These are phyloP conservation scores for Sporothrix euskadiensis DNA, from an alignment of 2,329 filamentous ascomycete genomes.

Conservation along the genomic window DNA sequence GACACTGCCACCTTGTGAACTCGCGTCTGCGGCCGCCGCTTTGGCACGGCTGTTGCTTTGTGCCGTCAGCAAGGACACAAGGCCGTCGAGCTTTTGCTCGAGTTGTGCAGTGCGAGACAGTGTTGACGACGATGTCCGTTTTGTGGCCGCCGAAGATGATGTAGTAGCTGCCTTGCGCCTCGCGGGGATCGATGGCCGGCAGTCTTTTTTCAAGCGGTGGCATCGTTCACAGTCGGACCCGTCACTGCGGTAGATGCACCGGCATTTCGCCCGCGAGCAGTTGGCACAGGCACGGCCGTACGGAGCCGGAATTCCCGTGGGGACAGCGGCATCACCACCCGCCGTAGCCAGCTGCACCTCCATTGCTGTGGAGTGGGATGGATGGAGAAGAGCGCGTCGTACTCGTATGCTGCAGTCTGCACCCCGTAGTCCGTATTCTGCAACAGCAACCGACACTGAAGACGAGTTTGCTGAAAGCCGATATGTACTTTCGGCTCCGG, in stretches of 20 bases:
- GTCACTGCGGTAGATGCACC: constrained; percentile 45
- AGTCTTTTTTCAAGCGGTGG: constrained; percentile 50
- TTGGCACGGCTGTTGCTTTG: constrained; percentile 34
- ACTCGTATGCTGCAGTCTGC: neutral
- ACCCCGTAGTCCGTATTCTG: too few relatives aligned
- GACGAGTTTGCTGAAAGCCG: neutral
- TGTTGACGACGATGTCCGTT: constrained; percentile 38
- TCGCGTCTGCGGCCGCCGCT: constrained; percentile 33
- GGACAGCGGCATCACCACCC: too few relatives aligned
- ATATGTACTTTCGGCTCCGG: neutral
- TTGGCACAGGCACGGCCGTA: constrained; percentile 51
- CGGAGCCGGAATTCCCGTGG: constrained; percentile 32
- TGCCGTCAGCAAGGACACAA: constrained; percentile 47
- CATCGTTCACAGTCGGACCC: constrained; percentile 43
- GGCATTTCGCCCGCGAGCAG: constrained; percentile 51
- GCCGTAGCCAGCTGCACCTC: neutral
- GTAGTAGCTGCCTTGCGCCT: constrained; percentile 40
- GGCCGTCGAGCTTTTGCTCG: constrained; percentile 52
- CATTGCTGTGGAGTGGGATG: neutral
- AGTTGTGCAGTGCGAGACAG: constrained; percentile 45
- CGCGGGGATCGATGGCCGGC: constrained; percentile 47
- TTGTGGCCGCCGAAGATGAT: constrained; percentile 41
- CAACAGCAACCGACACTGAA: too few relatives aligned
- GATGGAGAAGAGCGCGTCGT: neutral
- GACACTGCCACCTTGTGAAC: neutral